phyloP scores from a whole-genome alignment of 164 flowering plant species.

The Tetracentron sinense region DNA sequence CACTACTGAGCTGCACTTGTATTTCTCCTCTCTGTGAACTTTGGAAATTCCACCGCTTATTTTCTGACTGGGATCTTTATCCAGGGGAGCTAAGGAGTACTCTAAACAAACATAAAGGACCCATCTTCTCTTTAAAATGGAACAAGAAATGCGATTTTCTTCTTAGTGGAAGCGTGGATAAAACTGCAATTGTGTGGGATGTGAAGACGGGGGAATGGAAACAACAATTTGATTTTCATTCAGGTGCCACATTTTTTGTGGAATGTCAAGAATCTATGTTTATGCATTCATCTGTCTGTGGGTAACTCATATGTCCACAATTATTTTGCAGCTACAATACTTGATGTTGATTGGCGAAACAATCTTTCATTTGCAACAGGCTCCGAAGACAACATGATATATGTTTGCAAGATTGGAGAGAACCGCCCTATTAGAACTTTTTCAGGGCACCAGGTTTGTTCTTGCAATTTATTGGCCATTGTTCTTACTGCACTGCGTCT shows the following conservation, averaged over 20 bases:
- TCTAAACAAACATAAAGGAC: conserved; percentile 84
- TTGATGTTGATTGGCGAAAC: conserved; percentile 98
- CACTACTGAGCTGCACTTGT: no score
- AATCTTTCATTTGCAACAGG: conserved; percentile 89
- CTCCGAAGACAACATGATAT: conserved; percentile 88
- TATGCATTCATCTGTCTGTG: no score
- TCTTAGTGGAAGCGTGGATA: conserved; percentile 95
- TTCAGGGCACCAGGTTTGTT: conserved; percentile 83
- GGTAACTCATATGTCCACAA: background rate
- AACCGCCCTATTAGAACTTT: conserved; percentile 67
- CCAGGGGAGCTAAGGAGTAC: conserved; percentile 79
- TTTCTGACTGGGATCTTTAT: background rate
- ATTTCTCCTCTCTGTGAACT: no score
- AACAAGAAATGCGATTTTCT: conserved; percentile 95
- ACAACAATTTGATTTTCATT: conserved; percentile 88
- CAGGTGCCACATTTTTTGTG: conserved; percentile 41
- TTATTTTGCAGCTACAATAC: conserved; percentile 67
- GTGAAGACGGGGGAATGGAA: conserved; percentile 83
- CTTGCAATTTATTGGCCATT: background rate
- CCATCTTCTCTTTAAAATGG: conserved; percentile 94
- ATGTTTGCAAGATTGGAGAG: conserved; percentile 94
- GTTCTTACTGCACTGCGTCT: background rate
- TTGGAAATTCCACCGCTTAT: no score
- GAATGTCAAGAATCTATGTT: background rate
- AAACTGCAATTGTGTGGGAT: conserved; percentile 98